These are phyloP conservation scores for Strobilomyces dryophilus DNA, from an alignment of 768 basidiomycete genomes.

Conservation along the genomic window DNA sequence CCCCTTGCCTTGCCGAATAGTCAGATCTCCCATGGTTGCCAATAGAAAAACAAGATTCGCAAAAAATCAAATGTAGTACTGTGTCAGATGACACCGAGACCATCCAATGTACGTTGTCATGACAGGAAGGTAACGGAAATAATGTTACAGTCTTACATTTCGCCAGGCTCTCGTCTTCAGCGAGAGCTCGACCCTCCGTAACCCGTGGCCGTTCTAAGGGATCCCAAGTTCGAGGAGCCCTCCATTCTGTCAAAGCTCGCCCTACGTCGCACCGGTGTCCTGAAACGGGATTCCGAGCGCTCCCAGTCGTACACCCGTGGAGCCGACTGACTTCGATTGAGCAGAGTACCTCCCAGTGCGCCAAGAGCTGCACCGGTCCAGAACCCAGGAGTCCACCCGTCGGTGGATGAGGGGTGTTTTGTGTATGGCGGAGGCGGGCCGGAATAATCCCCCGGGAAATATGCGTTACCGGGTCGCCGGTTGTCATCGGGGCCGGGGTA, in stretches of 20 bases:
- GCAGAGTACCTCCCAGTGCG: conserved; percentile 57
- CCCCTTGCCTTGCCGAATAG: not conserved
- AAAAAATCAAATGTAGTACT: not conserved
- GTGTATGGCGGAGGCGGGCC: conserved; percentile 59
- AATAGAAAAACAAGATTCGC: not conserved
- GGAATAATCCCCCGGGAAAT: conserved; percentile 50
- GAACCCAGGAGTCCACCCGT: conserved; percentile 67
- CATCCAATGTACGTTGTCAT: not conserved
- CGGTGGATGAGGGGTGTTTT: conserved; percentile 28
- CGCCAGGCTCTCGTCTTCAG: conserved; percentile 30
- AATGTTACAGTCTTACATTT: not conserved
- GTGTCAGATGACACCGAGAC: not conserved
- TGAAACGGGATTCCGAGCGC: conserved; percentile 34
- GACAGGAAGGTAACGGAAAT: not conserved
- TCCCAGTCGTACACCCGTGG: conserved; percentile 57
- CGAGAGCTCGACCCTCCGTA: conserved; percentile 75
- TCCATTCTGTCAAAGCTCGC: conserved; percentile 52
- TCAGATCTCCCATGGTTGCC: not conserved
- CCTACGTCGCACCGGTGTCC: conserved; percentile 22
- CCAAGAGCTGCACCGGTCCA: conserved; percentile 82
- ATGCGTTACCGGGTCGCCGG: conserved; percentile 33
- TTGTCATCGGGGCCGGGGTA: conserved; percentile 27
- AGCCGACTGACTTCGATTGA: conserved; percentile 37
- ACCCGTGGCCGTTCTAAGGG: conserved; percentile 74
- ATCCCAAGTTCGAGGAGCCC: conserved; percentile 64